These are phyloP conservation scores for Phialophora macrospora DNA, from an alignment of 2,329 filamentous ascomycete genomes.

Conservation along the genomic window DNA sequence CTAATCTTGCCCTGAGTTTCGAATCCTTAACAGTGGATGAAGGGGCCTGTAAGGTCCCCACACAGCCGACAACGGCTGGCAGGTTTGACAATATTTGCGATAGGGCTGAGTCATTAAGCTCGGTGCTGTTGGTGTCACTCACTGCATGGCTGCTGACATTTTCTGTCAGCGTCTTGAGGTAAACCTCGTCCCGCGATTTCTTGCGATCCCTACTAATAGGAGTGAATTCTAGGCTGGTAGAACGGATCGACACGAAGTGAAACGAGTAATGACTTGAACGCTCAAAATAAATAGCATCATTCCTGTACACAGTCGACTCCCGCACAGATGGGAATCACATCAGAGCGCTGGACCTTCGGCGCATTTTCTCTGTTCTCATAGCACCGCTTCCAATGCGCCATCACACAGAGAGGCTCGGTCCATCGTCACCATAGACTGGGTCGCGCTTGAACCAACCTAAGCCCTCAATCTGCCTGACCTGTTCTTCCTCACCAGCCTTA, in stretches of 20 bases:
- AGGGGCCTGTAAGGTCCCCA: constrained; percentile 61
- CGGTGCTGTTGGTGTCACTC: constrained; percentile 78
- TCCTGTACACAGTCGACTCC: constrained; percentile 6
- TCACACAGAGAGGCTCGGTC: constrained; percentile 55
- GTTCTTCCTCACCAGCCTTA: constrained; percentile 59
- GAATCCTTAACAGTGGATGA: constrained; percentile 71
- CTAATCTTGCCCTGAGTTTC: constrained; percentile 88
- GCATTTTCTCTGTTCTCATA: background rate
- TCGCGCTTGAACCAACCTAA: constrained; percentile 65
- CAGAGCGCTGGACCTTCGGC: background rate
- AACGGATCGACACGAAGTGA: constrained; percentile 41
- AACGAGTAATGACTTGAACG: constrained; percentile 17
- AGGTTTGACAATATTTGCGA: constrained; percentile 56
- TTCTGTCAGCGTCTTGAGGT: constrained; percentile 79
- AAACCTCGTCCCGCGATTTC: constrained; percentile 34
- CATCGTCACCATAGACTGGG: constrained; percentile 63
- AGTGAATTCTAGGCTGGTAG: constrained; percentile 45
- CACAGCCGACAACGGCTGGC: constrained; percentile 45
- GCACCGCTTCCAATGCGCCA: background rate
- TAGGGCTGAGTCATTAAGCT: constrained; percentile 72
- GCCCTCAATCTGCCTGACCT: constrained; percentile 54
- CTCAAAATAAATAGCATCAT: constrained; percentile 4
- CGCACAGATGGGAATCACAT: background rate
- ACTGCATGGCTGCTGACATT: constrained; percentile 92
- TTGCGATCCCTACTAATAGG: constrained; percentile 40